phyloP scores from a whole-genome alignment of 2,329 filamentous ascomycete species.

The Penicillium sclerotiorum region DNA sequence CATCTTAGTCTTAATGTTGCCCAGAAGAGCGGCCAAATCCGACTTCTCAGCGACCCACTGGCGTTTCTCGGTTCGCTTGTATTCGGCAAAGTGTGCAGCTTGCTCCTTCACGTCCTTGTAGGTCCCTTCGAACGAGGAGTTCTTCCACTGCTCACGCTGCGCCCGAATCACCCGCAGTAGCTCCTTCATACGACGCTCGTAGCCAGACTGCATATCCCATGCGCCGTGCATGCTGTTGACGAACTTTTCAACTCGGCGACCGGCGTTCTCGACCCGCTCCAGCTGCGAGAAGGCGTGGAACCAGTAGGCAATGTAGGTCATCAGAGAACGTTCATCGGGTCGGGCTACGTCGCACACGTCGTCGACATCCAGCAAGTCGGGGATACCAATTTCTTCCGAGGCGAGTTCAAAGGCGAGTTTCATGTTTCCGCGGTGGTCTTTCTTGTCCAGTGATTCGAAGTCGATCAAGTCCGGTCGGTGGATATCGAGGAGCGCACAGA shows the following conservation, averaged over 20 bases:
- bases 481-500: constrained; percentile 94
- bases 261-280: constrained; percentile 97
- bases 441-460: constrained; percentile 92
- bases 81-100: constrained; percentile 76
- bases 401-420: constrained; percentile 96
- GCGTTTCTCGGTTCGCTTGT: constrained; percentile 88
- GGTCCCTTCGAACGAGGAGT: constrained; percentile 82
- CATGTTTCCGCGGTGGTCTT: constrained; percentile 95
- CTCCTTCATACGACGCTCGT: constrained; percentile 85
- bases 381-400: constrained; percentile 93
- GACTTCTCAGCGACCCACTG: constrained; percentile 98
- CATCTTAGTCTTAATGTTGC: constrained; percentile 98
- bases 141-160: constrained; percentile 76
- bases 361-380: constrained; percentile 92
- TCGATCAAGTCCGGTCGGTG: constrained; percentile 97
- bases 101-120: constrained; percentile 92
- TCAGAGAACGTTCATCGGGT: constrained; percentile 92
- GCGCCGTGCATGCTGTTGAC: constrained; percentile 98
- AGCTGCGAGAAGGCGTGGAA: constrained; percentile 99
- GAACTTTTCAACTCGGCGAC: constrained; percentile 95
- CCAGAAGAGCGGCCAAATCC: constrained; percentile 85
- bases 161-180: constrained; percentile 73
- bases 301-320: constrained; percentile 99
- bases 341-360: constrained; percentile 96
- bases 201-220: constrained; percentile 99